phyloP scores from a whole-genome alignment of 352 stramenopile species.

The Phytopythium vexans region DNA sequence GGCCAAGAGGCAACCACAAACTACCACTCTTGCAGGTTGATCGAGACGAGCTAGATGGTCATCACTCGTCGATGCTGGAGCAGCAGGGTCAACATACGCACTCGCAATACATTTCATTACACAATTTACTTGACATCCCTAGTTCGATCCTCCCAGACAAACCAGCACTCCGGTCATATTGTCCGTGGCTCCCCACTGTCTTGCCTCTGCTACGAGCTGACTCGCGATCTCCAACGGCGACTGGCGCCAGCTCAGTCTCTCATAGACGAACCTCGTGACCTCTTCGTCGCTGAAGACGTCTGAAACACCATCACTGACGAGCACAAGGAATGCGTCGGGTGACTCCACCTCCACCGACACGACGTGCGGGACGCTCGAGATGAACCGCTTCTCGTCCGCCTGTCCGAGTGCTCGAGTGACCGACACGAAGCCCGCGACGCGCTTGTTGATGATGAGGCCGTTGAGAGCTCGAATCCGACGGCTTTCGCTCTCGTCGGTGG shows the following conservation, averaged over 20 bases:
- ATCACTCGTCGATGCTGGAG: too few relatives aligned
- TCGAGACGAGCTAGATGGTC: too few relatives aligned
- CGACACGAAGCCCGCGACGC: conserved; percentile 63
- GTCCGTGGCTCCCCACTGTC: conserved; percentile 64
- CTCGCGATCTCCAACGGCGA: conserved; percentile 59
- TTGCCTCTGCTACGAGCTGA: conserved; percentile 63
- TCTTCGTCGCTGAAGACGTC: conserved; percentile 75
- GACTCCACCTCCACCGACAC: conserved; percentile 42
- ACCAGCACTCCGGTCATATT: conserved; percentile 84
- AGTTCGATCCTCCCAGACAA: conserved; percentile 32
- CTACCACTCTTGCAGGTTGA: too few relatives aligned
- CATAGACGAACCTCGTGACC: conserved; percentile 56
- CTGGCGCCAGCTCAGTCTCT: conserved; percentile 39
- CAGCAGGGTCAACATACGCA: too few relatives aligned
- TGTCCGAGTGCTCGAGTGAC: conserved; percentile 76
- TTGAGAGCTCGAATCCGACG: conserved; percentile 68
- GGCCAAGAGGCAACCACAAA: too few relatives aligned
- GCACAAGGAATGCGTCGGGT: conserved; percentile 57
- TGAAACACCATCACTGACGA: conserved; percentile 74
- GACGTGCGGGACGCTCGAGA: conserved; percentile 62
- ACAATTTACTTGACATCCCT: too few relatives aligned
- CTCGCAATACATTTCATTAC: too few relatives aligned
- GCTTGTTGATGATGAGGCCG: conserved; percentile 83
- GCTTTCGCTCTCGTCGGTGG: conserved; percentile 71
- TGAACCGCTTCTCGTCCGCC: conserved; percentile 79